Conservation (phyloP, 352 stramenopile species). For the Phytophthora ohioensis region DNA sequence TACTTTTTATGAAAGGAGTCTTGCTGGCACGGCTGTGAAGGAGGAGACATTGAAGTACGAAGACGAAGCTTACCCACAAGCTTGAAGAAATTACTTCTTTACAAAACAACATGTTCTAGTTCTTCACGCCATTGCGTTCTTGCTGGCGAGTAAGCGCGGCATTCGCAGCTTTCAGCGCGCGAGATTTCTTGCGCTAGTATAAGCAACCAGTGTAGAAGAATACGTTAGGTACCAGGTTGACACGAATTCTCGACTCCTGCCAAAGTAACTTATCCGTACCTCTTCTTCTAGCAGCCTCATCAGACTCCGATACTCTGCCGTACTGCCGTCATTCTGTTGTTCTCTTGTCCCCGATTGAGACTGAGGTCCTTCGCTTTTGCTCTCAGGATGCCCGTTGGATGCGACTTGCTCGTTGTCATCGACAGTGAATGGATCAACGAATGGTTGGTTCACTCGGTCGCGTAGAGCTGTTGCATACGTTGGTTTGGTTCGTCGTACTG, state of each 20-base stretch:
- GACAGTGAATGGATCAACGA: slow-evolving; percentile 14
- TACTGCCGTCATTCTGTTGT: not conserved
- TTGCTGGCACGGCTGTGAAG: too few species aligned
- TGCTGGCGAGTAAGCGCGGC: slow-evolving; percentile 45
- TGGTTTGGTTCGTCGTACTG: slow-evolving; percentile 63
- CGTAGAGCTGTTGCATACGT: slow-evolving; percentile 68
- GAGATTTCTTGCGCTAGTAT: slow-evolving; percentile 57
- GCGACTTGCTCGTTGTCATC: slow-evolving; percentile 10
- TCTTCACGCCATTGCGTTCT: slow-evolving; percentile 23
- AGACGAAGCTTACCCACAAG: too few species aligned
- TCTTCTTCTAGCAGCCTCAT: slow-evolving; percentile 45
- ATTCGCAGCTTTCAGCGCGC: slow-evolving; percentile 52
- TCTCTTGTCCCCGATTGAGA: slow-evolving; percentile 1
- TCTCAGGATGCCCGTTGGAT: slow-evolving; percentile 10
- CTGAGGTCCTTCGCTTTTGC: not conserved
- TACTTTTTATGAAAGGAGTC: too few species aligned
- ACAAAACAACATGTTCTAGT: not conserved
- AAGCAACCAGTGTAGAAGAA: not conserved
- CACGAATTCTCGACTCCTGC: slow-evolving; percentile 1
- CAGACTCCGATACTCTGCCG: slow-evolving; percentile 26
- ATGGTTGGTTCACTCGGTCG: slow-evolving; percentile 50
- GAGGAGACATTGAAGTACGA: too few species aligned
- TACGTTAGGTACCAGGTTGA: not conserved
- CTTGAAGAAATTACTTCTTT: not conserved
- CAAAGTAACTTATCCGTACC: slow-evolving; percentile 25